Percentiles rank a stretch among this genome's conserved stretches.
Conservation (phyloP, 805 yeast species). For the Scheffersomyces stipitis region DNA sequence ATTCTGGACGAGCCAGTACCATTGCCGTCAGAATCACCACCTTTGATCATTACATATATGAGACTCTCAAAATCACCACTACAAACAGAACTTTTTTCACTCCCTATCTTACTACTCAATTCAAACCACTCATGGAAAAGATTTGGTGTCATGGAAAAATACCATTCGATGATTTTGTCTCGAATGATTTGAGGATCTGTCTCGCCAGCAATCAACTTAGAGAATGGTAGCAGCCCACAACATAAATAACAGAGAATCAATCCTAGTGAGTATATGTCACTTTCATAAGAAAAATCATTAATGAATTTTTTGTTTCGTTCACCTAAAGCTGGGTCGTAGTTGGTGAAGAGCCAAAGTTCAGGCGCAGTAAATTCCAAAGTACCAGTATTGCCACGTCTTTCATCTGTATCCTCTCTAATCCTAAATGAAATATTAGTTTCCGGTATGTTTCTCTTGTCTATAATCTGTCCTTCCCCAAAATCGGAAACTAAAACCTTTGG, state of each 20-base stretch:
- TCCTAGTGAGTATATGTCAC: constrained; percentile 84
- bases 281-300: constrained; percentile 63
- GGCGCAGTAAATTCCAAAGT: constrained; percentile 90
- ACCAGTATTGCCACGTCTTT: constrained; percentile 82
- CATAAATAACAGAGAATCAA: constrained; percentile 77
- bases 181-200: constrained; percentile 31
- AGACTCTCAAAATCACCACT: constrained; percentile 17
- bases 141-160: constrained; percentile 15
- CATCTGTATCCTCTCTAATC: constrained; percentile 27
- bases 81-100: background rate
- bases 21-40: constrained; percentile 18
- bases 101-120: background rate
- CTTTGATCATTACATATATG: constrained; percentile 33
- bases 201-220: constrained; percentile 15
- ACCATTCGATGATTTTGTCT: constrained; percentile 30
- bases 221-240: constrained; percentile 66
- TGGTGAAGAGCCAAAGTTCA: constrained; percentile 52
- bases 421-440: constrained; percentile 6
- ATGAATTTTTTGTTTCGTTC: constrained; percentile 35
- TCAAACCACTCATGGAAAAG: constrained; percentile 28
- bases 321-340: constrained; percentile 16
- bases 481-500: constrained; percentile 83
- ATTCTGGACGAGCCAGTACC: constrained; percentile 5
- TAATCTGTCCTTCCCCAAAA: constrained; percentile 84
- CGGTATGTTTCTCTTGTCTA: constrained; percentile 46